These are phyloP conservation scores for Quillaja saponaria DNA, from an alignment of 306 rosid species.

Conservation along the genomic window DNA sequence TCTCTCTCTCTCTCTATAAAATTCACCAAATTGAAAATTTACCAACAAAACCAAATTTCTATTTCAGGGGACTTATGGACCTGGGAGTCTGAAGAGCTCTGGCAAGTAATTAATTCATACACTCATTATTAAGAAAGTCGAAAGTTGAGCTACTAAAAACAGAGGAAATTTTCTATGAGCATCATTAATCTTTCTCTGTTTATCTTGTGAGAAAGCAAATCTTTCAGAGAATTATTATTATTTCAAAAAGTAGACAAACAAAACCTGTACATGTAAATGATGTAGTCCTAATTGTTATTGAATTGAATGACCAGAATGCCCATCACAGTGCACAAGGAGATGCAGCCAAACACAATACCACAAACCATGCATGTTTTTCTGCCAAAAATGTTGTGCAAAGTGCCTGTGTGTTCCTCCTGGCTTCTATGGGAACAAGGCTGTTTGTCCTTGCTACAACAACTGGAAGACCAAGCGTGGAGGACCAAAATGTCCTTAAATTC, in stretches of 20 bases:
- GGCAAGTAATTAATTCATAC: slow-evolving; percentile 34
- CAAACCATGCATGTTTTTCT: slow-evolving; percentile 62
- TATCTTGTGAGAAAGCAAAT: no score
- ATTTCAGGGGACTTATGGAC: slow-evolving; percentile 50
- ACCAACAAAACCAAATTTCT: neutral
- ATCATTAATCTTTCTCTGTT: no score
- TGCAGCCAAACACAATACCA: slow-evolving; percentile 48
- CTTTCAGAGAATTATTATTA: no score
- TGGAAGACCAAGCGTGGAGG: slow-evolving; percentile 66
- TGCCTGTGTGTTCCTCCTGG: slow-evolving; percentile 63
- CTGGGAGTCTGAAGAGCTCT: slow-evolving; percentile 47
- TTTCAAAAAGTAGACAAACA: no score
- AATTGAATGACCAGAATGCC: slow-evolving; percentile 36
- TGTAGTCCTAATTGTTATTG: neutral
- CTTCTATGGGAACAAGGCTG: slow-evolving; percentile 55
- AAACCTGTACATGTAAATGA: no score
- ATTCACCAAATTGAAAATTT: neutral
- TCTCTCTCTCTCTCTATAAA: neutral
- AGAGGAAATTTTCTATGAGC: no score
- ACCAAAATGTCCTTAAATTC: slow-evolving; percentile 59
- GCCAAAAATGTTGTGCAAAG: slow-evolving; percentile 51
- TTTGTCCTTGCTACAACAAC: slow-evolving; percentile 70
- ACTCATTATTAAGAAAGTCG: no score
- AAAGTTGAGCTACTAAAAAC: no score
- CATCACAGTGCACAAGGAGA: slow-evolving; percentile 43